Base-by-base conservation (phyloP, 2,329 filamentous ascomycete genomes). In the Emmonsia crescens region DNA sequence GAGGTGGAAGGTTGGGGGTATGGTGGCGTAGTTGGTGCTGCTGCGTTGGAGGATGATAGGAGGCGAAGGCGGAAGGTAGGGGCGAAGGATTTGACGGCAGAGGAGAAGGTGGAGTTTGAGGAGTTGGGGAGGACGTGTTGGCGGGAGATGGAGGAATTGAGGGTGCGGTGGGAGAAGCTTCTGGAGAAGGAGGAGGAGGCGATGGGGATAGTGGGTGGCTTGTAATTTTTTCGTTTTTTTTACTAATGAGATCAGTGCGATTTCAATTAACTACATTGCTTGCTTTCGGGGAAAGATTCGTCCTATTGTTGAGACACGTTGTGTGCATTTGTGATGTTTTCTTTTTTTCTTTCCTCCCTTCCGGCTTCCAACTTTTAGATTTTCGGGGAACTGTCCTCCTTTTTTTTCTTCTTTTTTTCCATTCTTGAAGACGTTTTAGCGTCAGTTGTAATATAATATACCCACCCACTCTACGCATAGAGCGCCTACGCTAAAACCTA, bases 1-100 rank as follows among this genome's bases (percentile, higher is more conserved):
- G 90, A 96, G 73, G 87, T 96, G 2, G 85, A 89, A 51, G 89
- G 91, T 8, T 96, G 92, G 91, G 92, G 91, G 0, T 79, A 79
- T 71, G 80, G 81, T 52, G 84, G 84, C 2, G 77, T 76, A 38
- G 72, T 83, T 36, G 75, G 57, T 77, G 79, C 0, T 87, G 85
- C 67, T 72, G 69, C 77, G 48, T 68, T 75, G 52, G 80, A 80
- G 2, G 76, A 79, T 60, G 76, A 84, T 66, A 75, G 78, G 51
- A 81, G 78, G 68, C 76, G 79, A 29, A 78, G 80, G 12, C 80
- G 90, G 64, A 86, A 83, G 72, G 78, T 79, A 3, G 82, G 80
- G 16, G 82, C 83, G 1, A 74, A 71, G 29, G 80, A 87, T 60
- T 75, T 86, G 55, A 91, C 85, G 0, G 63, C 29, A 1, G 74